Evolutionary conservation across 2,329 filamentous ascomycete species (phyloP).

Genomic region (Ceratocystis alfenasii): DNA sequence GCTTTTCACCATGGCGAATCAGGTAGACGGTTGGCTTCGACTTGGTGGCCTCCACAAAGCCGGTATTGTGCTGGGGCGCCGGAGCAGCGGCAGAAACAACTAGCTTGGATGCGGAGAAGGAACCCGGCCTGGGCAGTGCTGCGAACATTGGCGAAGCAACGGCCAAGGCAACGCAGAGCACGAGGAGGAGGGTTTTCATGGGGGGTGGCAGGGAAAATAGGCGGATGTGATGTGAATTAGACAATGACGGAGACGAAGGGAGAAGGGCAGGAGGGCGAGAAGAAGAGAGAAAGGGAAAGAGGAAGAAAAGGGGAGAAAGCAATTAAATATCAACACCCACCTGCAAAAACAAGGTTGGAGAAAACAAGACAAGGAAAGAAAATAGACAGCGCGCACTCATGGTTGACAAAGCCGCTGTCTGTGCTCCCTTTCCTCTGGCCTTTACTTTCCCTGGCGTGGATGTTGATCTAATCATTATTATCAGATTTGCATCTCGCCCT

Average conservation of each 20-base stretch:
- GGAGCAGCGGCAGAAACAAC: neutral
- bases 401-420: conserved; percentile 5
- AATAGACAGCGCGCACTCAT: neutral
- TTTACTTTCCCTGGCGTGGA: neutral
- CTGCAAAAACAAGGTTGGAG: neutral
- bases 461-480: conserved; percentile 1
- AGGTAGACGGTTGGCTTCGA: conserved; percentile 43
- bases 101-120: neutral
- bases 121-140: neutral
- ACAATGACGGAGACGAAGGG: neutral
- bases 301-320: neutral
- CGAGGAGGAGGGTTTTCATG: conserved; percentile 36
- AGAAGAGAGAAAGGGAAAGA: neutral
- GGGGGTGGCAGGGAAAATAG: too few species aligned
- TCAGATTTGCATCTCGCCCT: neutral
- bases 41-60: neutral
- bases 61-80: too few species aligned
- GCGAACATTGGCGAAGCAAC: neutral
- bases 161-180: conserved; percentile 13
- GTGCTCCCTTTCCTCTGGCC: neutral
- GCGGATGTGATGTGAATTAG: too few species aligned
- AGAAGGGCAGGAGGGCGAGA: neutral
- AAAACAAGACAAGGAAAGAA: neutral
- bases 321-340: neutral
- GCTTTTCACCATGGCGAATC: conserved; percentile 55